Conservation (phyloP, 352 stramenopile species). For the Phytophthora tubulina region DNA sequence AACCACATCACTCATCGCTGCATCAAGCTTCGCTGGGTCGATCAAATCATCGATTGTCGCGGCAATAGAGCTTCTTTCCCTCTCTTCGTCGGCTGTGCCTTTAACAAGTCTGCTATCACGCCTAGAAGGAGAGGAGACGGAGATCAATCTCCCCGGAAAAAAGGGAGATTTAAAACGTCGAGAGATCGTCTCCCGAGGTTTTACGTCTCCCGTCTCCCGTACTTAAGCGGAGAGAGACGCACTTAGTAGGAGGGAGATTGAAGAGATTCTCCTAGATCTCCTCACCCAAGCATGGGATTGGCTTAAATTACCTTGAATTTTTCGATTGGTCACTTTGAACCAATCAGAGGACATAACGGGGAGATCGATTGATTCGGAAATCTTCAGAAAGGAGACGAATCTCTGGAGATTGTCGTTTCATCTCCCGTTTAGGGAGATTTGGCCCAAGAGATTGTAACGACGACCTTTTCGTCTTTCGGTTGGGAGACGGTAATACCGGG, state of each 20-base stretch:
- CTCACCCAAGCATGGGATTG: too few relatives aligned
- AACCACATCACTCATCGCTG: background rate
- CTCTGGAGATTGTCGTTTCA: background rate
- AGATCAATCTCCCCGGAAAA: too few relatives aligned
- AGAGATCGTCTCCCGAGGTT: too few relatives aligned
- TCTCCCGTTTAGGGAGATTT: background rate
- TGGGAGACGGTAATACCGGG: background rate
- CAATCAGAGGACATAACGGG: too few relatives aligned
- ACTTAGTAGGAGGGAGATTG: too few relatives aligned
- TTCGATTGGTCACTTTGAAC: too few relatives aligned
- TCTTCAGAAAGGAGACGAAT: background rate
- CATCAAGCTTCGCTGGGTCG: constrained; percentile 9
- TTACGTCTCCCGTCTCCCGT: too few relatives aligned
- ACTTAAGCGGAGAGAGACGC: too few relatives aligned
- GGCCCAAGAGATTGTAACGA: background rate
- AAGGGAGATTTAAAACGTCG: too few relatives aligned
- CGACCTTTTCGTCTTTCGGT: background rate
- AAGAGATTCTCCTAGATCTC: too few relatives aligned
- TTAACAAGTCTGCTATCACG: background rate
- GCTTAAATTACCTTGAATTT: too few relatives aligned
- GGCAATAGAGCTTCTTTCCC: background rate
- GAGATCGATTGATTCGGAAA: background rate
- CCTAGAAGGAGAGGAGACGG: too few relatives aligned
- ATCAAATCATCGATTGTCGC: constrained; percentile 15
- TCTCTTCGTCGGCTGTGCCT: constrained; percentile 1